Evolutionary conservation across 139 green algal species (phyloP).

Genomic region (Nannochloris sp.): DNA sequence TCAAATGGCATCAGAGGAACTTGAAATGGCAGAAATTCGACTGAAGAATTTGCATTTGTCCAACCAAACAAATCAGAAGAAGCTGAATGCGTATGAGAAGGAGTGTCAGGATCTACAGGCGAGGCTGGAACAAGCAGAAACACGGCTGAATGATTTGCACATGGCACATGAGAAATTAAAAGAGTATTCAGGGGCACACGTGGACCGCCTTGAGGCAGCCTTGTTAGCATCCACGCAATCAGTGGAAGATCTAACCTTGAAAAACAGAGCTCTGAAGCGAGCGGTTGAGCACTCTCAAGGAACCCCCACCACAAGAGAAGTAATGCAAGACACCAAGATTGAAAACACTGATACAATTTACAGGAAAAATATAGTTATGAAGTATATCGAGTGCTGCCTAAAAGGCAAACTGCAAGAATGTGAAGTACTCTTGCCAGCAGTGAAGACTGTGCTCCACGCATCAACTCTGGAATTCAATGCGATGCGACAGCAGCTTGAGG

Average conservation of each 20-base stretch:
- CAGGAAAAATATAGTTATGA: constrained; percentile 28
- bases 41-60: constrained; percentile 9
- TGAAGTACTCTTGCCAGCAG: constrained; percentile 27
- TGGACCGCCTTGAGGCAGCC: background rate
- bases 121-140: background rate
- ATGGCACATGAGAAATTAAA: background rate
- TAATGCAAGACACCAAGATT: no score
- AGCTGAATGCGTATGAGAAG: background rate
- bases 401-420: constrained; percentile 22
- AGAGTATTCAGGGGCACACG: background rate
- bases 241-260: constrained; percentile 5
- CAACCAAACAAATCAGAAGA: constrained; percentile 4
- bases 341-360: constrained; percentile 27
- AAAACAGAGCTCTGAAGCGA: constrained; percentile 6
- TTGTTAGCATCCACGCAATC: constrained; percentile 4
- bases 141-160: background rate
- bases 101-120: background rate
- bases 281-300: background rate
- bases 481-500: background rate
- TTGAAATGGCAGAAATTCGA: constrained; percentile 20
- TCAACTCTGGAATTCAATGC: constrained; percentile 13
- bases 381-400: constrained; percentile 19
- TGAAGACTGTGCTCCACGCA: constrained; percentile 19
- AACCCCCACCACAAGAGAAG: background rate
- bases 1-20: background rate